Conservation (phyloP, 106 monocot genomes). For the Ottelia alismoides region DNA sequence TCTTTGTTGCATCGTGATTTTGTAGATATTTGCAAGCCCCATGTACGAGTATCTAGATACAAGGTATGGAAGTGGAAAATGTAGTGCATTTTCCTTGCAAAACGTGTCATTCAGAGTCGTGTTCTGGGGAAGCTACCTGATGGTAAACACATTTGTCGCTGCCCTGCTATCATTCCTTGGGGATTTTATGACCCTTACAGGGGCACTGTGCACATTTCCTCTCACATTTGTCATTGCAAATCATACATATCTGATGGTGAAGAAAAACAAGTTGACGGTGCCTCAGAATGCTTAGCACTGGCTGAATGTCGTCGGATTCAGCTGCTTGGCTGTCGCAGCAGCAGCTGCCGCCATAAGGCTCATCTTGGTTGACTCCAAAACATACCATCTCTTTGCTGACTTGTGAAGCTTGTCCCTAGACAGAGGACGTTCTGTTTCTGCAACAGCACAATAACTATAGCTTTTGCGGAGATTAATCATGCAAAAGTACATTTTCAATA, state of each 20-base stretch:
- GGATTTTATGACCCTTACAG: constrained; percentile 94
- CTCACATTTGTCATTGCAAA: constrained; percentile 92
- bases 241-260: constrained; percentile 77
- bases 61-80: constrained; percentile 32
- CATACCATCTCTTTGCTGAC: constrained; percentile 76
- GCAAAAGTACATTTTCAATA: too few relatives aligned
- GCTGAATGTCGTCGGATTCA: constrained; percentile 67
- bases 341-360: constrained; percentile 54
- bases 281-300: constrained; percentile 64
- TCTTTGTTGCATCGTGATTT: background rate
- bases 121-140: constrained; percentile 68
- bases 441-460: too few relatives aligned
- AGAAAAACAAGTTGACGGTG: constrained; percentile 36
- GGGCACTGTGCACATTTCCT: constrained; percentile 82
- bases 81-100: constrained; percentile 43
- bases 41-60: constrained; percentile 96
- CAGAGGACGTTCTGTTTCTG: too few relatives aligned
- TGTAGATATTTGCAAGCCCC: constrained; percentile 89
- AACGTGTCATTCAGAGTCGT: constrained; percentile 52
- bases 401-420: constrained; percentile 7
- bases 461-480: too few relatives aligned
- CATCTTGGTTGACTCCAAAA: constrained; percentile 53
- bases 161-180: constrained; percentile 83
- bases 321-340: constrained; percentile 43
- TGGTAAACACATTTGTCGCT: constrained; percentile 59